Conservation (phyloP, 78 protist species). For the Andalucia godoyi region DNA sequence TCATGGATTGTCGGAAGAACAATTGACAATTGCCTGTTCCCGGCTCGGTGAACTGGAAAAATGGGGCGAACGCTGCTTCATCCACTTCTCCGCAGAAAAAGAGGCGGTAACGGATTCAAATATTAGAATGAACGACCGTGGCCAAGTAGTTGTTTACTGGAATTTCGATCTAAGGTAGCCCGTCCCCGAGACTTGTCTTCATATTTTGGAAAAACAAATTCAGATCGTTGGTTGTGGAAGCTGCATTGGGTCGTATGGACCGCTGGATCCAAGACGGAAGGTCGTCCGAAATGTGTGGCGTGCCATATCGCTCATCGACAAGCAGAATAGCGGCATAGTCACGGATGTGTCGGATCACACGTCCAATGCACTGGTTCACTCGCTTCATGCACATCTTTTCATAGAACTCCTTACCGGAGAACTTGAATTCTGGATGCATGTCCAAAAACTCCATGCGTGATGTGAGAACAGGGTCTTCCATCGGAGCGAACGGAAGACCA, state of each 20-base stretch:
- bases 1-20: no score
- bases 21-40: no score
- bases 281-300: not conserved
- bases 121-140: no score
- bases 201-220: no score
- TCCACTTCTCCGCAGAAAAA: no score
- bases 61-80: no score
- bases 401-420: slow-evolving; percentile 24
- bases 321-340: slow-evolving; percentile 66
- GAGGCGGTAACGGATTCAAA: no score
- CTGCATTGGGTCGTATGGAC: not conserved
- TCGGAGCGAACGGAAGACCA: slow-evolving; percentile 71
- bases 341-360: slow-evolving; percentile 55
- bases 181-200: no score
- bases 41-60: no score
- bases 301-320: slow-evolving; percentile 32
- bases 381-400: slow-evolving; percentile 65
- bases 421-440: not conserved
- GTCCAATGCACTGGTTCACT: slow-evolving; percentile 78
- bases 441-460: slow-evolving; percentile 20
- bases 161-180: no score
- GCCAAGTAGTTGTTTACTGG: no score
- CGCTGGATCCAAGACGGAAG: slow-evolving; percentile 12
- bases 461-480: slow-evolving; percentile 14
- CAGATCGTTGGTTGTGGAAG: no score